Evolutionary conservation across 1,139 yeast species (phyloP), one percentile per base, ranked within the genome.

Genomic region (Pichia sp.): DNA sequence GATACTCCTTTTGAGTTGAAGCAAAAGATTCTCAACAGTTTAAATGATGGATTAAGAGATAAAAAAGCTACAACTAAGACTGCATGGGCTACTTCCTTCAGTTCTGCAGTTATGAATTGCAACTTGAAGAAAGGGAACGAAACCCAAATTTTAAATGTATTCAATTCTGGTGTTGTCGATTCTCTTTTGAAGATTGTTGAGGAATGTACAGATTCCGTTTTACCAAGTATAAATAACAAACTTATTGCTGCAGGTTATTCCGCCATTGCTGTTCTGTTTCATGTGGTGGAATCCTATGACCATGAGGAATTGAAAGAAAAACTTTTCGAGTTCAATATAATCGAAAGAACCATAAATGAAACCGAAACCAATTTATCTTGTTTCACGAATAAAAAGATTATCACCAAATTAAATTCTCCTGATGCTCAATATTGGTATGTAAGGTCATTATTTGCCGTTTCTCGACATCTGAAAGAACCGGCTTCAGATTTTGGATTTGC

Each of bases 31-130:
- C 25, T 50, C 2, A 63, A 63, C 11, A 66, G 68, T 14, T 58
- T 84, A 28, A 59, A 61, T 18, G 61, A 66, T 21, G 96, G 96
- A 0, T 63, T 88, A 14, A 55, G 63, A 12, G 91, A 84, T 28
- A 72, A 83, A 51, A 84, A 84, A 50, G 61, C 71, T 10, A 73
- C 72, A 28, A 60, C 84, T 30, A 74, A 81, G 50, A 77, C 74
- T 52, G 64, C 77, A 20, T 91, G 97, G 97, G 70, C 73, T 40
- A 58, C 69, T 28, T 65, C 75, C 7, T 56, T 79, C 25, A 82
- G 76, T 12, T 54, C 61, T 4, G 52, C 54, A 5, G 36, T 63
- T 2, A 38, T 47, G 9, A 52, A 58, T 4, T 35, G 51, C 5
- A 43, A 56, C 3, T 48, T 40, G 11, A 8, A 26, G 5, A 21